Evolutionary conservation across 1,284 basidiomycete species (phyloP), one percentile per base, ranked within the genome.

Genomic region (Marasmius sp.): DNA sequence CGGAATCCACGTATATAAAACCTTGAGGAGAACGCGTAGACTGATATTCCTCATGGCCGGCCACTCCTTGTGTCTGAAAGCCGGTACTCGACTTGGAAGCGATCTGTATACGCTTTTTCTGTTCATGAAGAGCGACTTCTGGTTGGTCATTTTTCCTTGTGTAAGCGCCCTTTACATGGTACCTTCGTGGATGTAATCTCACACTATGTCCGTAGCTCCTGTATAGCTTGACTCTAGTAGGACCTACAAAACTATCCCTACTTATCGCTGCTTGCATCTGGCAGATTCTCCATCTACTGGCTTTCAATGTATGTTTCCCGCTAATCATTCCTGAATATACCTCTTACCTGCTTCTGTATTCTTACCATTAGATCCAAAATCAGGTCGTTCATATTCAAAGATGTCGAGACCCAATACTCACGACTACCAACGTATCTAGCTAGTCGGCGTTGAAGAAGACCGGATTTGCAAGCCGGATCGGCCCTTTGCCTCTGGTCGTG

Each of bases 401-500:
- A 8, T 18, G 10, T 54, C 6, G 18, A 16, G 16, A 16, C 27
- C 34, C 2, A 1, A 37, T 10, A 54, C 34, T 37, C 36, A 37
- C 14, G 12, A 38, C n/a, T 16, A 16, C 6, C 33, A n/a, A 22
- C 27, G 27, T 27, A 33, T 18, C 9, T 47, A 66, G 64, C 58
- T 68, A 18, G 39, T 61, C 33, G 67, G 67, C 0, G 41, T 70
- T 3, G 70, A 72, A 39, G 78, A 80, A 61, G 79, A 80, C 62
- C 50, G 45, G 7, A 55, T 70, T 16, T 75, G 78, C 60, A 76
- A 79, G 59, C 69, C 72, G 1, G 68, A 73, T 62, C 67, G 78
- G 1, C 79, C 79, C 1, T 66, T 79, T 22, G 75, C 75, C 0
- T 64, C 75, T 1, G 70, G 71, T 10, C 71, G 74, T 3, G 70